Base-by-base conservation (phyloP, 2,329 filamentous ascomycete genomes). In the Parastagonospora avenae region DNA sequence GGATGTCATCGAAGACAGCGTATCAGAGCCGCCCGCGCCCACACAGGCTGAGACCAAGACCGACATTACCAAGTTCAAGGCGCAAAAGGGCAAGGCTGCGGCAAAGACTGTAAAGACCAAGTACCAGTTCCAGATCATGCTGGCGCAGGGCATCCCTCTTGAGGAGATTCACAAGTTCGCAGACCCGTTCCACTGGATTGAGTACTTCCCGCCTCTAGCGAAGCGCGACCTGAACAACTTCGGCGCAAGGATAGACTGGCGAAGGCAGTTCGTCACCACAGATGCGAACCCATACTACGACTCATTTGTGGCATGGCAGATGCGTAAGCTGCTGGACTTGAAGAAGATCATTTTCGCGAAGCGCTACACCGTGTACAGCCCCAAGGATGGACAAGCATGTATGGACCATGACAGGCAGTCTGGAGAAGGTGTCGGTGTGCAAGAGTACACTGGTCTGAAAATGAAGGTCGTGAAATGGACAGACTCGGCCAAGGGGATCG, bases 261-360 rank as follows among this genome's bases (percentile, higher is more conserved):
- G 93, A 68, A 83, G 94, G 72, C 88, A 89, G 32, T 91, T 99
- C 60, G 89, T 97, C 59, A 99, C 94, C 6, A 99, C 94, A 2
- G 92, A 97, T 64, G 92, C 91, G 31, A 99, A 99, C 76, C 92
- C 91, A 4, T 97, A 94, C 79, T 99, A 96, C 72, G 93, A 99
- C 72, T 85, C 91, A 4, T 99, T 99, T 68, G 88, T 97, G 35
- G 81, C 90, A 67, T 99, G 94, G 94, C 94, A 97, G 77, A 97
- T 97, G 90, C 92, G 90, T 73, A 89, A 90, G 57, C 82, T 97
- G 44, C 91, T 89, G 75, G 90, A 94, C 71, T 79, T 96, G 55
- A 85, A 90, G 66, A 97, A 97, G 81, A 93, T 97, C 76, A 90
- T 92, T 76, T 95, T 94, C 67, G 92, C 91, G 48, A 94, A 91